A percentile compares a stretch with the other conserved stretches of the same genome.
phyloP scores from a whole-genome alignment of 768 basidiomycete genomes.

The Trichaptum fuscoviolaceum region DNA sequence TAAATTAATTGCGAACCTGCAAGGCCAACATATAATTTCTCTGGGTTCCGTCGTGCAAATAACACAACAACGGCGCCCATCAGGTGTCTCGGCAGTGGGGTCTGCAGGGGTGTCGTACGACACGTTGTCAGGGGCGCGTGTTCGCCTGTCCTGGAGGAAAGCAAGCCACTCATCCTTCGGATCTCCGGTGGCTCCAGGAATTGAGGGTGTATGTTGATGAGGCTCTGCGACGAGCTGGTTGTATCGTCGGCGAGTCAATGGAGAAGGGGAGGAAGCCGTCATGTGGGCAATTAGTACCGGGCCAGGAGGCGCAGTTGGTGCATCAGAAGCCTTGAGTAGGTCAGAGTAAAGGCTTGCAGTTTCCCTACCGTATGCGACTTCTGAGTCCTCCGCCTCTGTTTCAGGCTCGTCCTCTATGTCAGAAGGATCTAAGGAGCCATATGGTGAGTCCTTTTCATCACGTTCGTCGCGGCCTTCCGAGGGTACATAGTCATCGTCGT shows the following conservation, averaged over 20 bases:
- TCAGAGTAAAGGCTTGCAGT: slow-evolving; percentile 50
- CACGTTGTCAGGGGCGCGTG: slow-evolving; percentile 13
- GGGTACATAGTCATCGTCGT: slow-evolving; percentile 35
- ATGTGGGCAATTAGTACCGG: slow-evolving; percentile 54
- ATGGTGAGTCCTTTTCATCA: slow-evolving; percentile 17
- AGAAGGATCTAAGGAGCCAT: slow-evolving; percentile 19
- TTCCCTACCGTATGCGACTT: slow-evolving; percentile 28
- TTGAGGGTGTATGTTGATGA: slow-evolving; percentile 6
- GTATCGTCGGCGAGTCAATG: slow-evolving; percentile 46
- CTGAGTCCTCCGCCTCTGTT: slow-evolving; percentile 33
- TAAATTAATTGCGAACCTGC: slow-evolving; percentile 43
- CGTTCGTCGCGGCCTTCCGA: slow-evolving; percentile 13
- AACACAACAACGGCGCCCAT: slow-evolving; percentile 46
- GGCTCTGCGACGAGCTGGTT: slow-evolving; percentile 27
- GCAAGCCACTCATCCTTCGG: slow-evolving; percentile 22
- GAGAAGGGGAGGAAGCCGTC: slow-evolving; percentile 35
- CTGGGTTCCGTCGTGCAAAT: slow-evolving; percentile 65
- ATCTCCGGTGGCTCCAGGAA: slow-evolving; percentile 3
- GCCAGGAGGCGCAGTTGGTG: slow-evolving; percentile 28
- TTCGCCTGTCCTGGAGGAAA: slow-evolving; percentile 26
- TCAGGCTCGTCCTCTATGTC: slow-evolving; percentile 22
- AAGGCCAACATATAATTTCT: slow-evolving; percentile 83
- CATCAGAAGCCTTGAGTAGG: slow-evolving; percentile 30
- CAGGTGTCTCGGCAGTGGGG: slow-evolving; percentile 11
- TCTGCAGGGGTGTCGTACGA: slow-evolving; percentile 21